Evolutionary conservation across 305 asterid genomes (phyloP).

Genomic region (Fraxinus floribunda): DNA sequence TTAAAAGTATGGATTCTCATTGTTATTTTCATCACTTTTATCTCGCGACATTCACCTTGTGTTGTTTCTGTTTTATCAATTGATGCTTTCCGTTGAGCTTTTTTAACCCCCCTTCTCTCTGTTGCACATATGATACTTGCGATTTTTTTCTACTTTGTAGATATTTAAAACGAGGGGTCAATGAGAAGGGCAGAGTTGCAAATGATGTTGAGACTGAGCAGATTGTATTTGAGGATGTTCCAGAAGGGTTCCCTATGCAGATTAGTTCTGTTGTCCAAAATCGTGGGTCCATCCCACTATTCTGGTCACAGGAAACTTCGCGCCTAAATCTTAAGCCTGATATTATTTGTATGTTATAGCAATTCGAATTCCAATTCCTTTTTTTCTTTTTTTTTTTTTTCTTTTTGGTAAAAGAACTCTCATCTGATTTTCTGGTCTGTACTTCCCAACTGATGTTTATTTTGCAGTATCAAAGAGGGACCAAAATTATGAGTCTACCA

Average conservation of each 20-base stretch:
- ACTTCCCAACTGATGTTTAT: slow-evolving; percentile 18
- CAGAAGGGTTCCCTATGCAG: slow-evolving; percentile 64
- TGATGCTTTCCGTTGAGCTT: not conserved
- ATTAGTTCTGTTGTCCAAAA: slow-evolving; percentile 92
- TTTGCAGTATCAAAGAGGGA: slow-evolving; percentile 85
- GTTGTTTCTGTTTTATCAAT: not conserved
- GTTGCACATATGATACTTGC: slow-evolving; percentile 7
- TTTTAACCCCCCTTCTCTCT: not conserved
- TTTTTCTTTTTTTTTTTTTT: not conserved
- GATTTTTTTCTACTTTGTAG: slow-evolving; percentile 37
- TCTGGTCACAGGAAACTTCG: slow-evolving; percentile 98
- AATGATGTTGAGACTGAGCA: slow-evolving; percentile 99
- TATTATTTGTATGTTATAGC: slow-evolving; percentile 62
- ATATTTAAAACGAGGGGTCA: slow-evolving; percentile 92
- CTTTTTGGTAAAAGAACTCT: not conserved
- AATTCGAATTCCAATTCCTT: slow-evolving; percentile 14
- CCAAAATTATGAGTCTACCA: slow-evolving; percentile 84
- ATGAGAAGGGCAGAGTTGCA: slow-evolving; percentile 89
- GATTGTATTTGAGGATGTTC: slow-evolving; percentile 69
- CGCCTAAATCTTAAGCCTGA: slow-evolving; percentile 88
- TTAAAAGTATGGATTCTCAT: not conserved
- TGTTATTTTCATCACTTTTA: not conserved
- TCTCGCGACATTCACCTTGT: not conserved
- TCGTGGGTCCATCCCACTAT: slow-evolving; percentile 97
- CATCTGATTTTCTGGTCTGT: slow-evolving; percentile 21